These are phyloP conservation scores for Aspergillus fijiensis DNA, from an alignment of 2,329 filamentous ascomycete genomes.

Conservation along the genomic window DNA sequence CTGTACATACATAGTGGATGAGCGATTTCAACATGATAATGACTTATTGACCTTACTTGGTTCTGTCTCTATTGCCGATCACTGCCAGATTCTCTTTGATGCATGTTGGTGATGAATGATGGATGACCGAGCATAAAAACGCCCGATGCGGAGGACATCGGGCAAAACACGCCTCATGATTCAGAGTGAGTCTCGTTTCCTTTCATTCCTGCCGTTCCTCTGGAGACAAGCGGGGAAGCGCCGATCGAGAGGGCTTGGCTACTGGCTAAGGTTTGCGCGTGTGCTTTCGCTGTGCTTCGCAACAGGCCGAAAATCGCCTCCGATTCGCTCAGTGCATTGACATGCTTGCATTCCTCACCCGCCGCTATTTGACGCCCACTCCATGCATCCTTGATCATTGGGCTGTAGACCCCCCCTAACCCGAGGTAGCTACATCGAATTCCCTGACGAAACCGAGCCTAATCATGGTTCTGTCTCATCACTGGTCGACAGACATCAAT, in stretches of 20 bases:
- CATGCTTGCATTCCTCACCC: neutral
- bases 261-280: neutral
- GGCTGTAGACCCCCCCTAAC: neutral
- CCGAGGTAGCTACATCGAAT: neutral
- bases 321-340: neutral
- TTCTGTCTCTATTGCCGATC: neutral
- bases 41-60: slow-evolving; percentile 3
- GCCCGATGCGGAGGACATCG: neutral
- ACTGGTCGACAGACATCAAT: neutral
- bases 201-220: neutral
- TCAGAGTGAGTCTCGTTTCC: neutral
- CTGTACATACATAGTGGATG: slow-evolving; percentile 42
- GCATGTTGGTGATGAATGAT: neutral
- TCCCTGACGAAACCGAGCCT: neutral
- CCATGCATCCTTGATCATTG: neutral
- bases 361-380: neutral
- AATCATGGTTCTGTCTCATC: neutral
- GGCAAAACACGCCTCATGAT: neutral
- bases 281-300: neutral
- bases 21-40: slow-evolving; percentile 15
- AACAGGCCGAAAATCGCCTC: neutral
- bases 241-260: neutral
- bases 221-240: neutral
- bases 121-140: neutral
- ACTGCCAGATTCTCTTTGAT: neutral